Evolutionary conservation across 495 filamentous ascomycete species (phyloP).

Genomic region (Opeltia flavorubescens): DNA sequence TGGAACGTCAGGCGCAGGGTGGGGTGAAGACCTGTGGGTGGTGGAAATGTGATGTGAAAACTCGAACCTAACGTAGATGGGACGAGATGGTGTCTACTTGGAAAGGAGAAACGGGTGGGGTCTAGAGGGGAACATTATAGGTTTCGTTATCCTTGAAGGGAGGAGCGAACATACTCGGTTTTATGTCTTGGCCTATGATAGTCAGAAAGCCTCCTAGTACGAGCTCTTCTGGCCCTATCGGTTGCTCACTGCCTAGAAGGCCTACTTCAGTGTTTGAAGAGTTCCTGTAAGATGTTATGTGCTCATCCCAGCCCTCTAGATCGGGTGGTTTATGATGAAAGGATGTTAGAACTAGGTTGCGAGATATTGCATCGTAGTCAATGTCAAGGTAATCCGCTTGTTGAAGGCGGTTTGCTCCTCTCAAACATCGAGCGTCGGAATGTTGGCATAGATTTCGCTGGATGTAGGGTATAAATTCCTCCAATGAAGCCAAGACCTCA

Average conservation of each 20-base stretch:
- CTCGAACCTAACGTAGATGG: constrained; percentile 27
- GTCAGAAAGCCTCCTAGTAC: constrained; percentile 66
- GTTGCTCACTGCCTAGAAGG: constrained; percentile 53
- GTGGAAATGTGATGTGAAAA: constrained; percentile 39
- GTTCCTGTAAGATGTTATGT: constrained; percentile 22
- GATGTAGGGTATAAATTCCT: constrained; percentile 41
- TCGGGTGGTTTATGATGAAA: constrained; percentile 14
- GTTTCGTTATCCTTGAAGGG: not conserved
- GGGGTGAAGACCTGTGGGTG: constrained; percentile 79
- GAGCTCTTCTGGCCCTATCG: constrained; percentile 53
- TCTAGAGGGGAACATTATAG: constrained; percentile 26
- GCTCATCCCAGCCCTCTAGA: constrained; percentile 33
- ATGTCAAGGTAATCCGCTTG: constrained; percentile 57
- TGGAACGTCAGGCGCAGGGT: constrained; percentile 48
- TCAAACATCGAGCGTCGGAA: constrained; percentile 24
- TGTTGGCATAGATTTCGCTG: constrained; percentile 38
- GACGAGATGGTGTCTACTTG: constrained; percentile 61
- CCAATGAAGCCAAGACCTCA: constrained; percentile 41
- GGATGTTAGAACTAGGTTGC: constrained; percentile 43
- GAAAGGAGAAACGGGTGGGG: constrained; percentile 76
- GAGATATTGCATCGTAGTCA: constrained; percentile 59
- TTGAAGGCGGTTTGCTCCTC: constrained; percentile 21
- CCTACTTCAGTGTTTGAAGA: constrained; percentile 59
- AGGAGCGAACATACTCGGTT: constrained; percentile 41
- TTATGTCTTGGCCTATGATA: constrained; percentile 60